Conservation (phyloP, 768 basidiomycete genomes). For the Naganishia onofrii region DNA sequence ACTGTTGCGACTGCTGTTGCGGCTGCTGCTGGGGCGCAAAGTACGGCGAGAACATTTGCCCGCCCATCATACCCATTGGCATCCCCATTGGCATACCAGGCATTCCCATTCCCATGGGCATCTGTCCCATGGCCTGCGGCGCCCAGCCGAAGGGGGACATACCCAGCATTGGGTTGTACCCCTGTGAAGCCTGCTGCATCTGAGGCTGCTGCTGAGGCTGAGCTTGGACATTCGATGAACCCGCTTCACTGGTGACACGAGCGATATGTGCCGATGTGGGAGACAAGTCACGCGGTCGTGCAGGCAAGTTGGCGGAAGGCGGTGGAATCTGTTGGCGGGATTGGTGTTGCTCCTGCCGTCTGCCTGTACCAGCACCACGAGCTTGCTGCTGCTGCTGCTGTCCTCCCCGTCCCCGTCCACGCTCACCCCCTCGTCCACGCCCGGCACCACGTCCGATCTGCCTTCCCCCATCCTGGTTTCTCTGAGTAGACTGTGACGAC, state of each 20-base stretch:
- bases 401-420: constrained; percentile 22
- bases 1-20: constrained; percentile 14
- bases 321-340: constrained; percentile 4
- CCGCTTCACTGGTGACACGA: constrained; percentile 17
- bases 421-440: constrained; percentile 27
- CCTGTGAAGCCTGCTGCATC: constrained; percentile 8
- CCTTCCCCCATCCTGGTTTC: constrained; percentile 29
- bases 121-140: constrained; percentile 16
- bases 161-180: constrained; percentile 9
- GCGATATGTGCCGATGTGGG: constrained; percentile 31
- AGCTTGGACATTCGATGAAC: constrained; percentile 3
- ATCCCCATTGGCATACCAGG: constrained; percentile 22
- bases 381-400: constrained; percentile 1
- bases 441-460: constrained; percentile 30
- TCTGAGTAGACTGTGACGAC: background rate
- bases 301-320: constrained; percentile 16
- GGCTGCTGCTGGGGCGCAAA: constrained; percentile 6
- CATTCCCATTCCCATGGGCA: constrained; percentile 5
- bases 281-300: constrained; percentile 29
- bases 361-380: background rate
- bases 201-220: constrained; percentile 11
- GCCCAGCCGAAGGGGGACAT: constrained; percentile 15
- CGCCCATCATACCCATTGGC: constrained; percentile 17
- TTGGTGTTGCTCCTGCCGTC: constrained; percentile 13
- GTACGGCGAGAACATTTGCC: background rate